Evolutionary conservation across 495 filamentous ascomycete species (phyloP), one percentile per base, ranked within the genome.

Genomic region (Lentithecium fluviatile): DNA sequence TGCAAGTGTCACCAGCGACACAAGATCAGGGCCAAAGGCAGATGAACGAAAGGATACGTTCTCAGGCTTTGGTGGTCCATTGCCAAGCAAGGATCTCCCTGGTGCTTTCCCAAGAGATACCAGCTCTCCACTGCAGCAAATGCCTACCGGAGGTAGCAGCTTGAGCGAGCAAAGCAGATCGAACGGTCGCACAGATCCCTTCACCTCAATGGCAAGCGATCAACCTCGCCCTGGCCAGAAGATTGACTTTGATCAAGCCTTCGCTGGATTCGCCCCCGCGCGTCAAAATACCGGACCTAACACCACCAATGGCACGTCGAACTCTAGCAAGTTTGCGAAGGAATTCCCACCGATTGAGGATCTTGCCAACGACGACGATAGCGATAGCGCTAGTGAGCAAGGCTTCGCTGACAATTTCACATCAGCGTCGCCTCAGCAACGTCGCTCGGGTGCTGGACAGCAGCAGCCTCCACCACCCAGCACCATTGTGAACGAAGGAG

Each of bases 331-430:
- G 5, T 83, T 86, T 57, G 75, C 83, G 66, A 74, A 82, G n/a
- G 94, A 97, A 69, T 97, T 97, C 75, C 95, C 95, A 34, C 94
- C 94, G 1, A 96, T 97, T 57, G 86, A 85, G 37, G 92, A 96
- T 67, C 71, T 96, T 34, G 85, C 86, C 43, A 69, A 69, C n/a
- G 79, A 87, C 49, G 89, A 94, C 60, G 90, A 93, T 13, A 83
- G 82, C 29, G 85, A 89, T 57, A 86, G 79, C 56, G 90, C 92
- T 34, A 90, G 87, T 58, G 90, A 88, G 40, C 85, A 78, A 45
- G 88, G 92, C 0, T 98, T 97, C 69, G 92, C 92, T 56, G 93
- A 98, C 70, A 86, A 96, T 67, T 97, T 97, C 67, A 85, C 88
- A 2, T 83, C 89, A 45, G 80, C 80, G 17, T 88, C 85, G 23